Evolutionary conservation across 169 alveolate species (phyloP).

Genomic region (Eimeria sp.): DNA sequence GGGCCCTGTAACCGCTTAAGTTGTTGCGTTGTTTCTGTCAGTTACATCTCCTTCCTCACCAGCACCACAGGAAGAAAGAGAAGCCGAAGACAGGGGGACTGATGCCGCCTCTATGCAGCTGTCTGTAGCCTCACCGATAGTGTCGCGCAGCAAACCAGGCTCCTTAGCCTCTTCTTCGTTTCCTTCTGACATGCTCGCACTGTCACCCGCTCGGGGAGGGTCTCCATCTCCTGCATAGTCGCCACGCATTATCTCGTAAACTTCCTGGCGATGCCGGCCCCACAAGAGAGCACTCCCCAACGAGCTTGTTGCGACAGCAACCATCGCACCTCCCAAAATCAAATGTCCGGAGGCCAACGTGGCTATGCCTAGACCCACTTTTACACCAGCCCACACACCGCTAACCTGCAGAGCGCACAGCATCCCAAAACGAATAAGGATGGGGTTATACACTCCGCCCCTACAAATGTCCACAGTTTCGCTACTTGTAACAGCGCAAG

Average conservation of each 20-base stretch:
- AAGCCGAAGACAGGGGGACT: background rate
- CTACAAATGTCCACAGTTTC: background rate
- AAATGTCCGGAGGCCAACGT: constrained; percentile 77
- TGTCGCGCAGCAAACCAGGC: background rate
- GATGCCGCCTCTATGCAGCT: background rate
- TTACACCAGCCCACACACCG: constrained; percentile 81
- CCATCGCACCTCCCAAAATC: constrained; percentile 78
- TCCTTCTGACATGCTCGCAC: background rate
- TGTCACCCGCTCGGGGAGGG: background rate
- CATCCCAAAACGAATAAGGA: background rate
- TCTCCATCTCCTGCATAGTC: constrained; percentile 25
- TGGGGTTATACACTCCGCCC: background rate
- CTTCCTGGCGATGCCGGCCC: constrained; percentile 76
- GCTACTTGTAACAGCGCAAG: background rate
- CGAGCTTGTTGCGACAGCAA: constrained; percentile 77
- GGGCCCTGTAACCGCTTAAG: background rate
- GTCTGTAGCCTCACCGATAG: background rate
- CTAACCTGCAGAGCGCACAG: constrained; percentile 56
- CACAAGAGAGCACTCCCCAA: constrained; percentile 76
- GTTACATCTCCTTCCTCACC: background rate
- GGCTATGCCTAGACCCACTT: constrained; percentile 77
- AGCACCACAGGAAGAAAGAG: background rate
- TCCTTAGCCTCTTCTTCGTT: background rate
- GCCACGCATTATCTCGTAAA: constrained; percentile 67
- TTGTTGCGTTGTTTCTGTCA: background rate